Conservation (phyloP, 2,329 filamentous ascomycete genomes). For the Neopestalotiopsis sp. region DNA sequence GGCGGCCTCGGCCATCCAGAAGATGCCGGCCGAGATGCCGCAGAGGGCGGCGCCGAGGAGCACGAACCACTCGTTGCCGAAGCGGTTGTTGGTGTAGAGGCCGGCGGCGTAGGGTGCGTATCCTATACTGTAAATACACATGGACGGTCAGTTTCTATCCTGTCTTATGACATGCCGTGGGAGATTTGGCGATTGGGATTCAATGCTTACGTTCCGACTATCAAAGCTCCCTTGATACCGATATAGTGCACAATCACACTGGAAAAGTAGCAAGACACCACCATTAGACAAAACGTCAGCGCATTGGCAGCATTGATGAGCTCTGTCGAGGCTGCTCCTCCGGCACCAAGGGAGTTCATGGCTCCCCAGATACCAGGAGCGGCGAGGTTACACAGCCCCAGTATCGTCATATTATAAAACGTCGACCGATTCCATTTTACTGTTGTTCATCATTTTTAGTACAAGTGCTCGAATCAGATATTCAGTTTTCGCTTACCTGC, state of each 20-base stretch:
- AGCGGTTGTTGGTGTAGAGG: constrained; percentile 75
- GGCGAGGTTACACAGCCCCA: constrained; percentile 73
- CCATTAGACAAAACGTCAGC: constrained; percentile 75
- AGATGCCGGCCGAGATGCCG: constrained; percentile 72
- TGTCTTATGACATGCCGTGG: not conserved
- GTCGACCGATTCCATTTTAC: constrained; percentile 74
- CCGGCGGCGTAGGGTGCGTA: constrained; percentile 75
- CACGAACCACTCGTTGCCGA: constrained; percentile 70
- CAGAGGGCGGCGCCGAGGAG: constrained; percentile 72
- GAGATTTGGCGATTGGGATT: not conserved
- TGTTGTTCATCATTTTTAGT: constrained; percentile 26
- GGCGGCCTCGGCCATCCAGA: constrained; percentile 78
- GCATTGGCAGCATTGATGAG: constrained; percentile 75
- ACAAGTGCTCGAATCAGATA: not conserved
- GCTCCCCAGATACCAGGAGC: constrained; percentile 76
- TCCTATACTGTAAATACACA: constrained; percentile 50
- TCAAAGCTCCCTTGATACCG: constrained; percentile 72
- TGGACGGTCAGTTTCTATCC: not conserved
- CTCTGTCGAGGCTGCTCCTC: constrained; percentile 67
- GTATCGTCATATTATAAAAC: constrained; percentile 73
- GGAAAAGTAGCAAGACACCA: constrained; percentile 70
- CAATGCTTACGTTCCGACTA: constrained; percentile 67
- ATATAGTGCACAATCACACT: constrained; percentile 68
- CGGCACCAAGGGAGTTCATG: constrained; percentile 76
- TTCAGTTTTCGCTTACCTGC: not conserved